Evolutionary conservation across 1,284 basidiomycete species (phyloP), one percentile per base, ranked within the genome.

Genomic region (Dichomitus squalens): DNA sequence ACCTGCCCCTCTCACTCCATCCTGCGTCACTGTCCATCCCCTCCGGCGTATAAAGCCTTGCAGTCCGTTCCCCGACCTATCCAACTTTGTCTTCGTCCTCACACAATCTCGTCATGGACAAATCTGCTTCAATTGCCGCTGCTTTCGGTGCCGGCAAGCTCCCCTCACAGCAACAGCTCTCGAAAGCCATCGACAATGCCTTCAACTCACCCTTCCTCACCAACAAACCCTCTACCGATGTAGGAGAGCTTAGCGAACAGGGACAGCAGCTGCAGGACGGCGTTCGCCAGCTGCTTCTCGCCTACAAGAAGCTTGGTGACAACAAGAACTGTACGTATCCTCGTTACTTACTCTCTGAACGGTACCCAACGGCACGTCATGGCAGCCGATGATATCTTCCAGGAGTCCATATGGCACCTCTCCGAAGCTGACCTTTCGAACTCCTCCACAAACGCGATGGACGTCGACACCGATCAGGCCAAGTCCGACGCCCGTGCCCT

Each of bases 121-220:
- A 81, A 70, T 61, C 77, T 41, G 75, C 85, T 20, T 83, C 84
- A 34, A 65, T 87, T 20, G 65, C 84, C 53, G 87, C 84, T 50
- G 86, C 86, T 16, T 71, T 88, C 66, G 78, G 82, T 59, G 85
- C 85, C 36, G 85, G 84, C 21, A 89, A 89, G 65, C 73, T 87
- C 11, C 86, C 86, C 14, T 78, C 76, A 1, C 83, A 85, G 21
- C 68, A 78, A 34, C 87, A 88, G 66, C 65, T 81, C 36, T 76
- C 76, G 58, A 63, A 68, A 0, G 76, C 78, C 63, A 76, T 86
- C 61, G 79, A 85, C 65, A 82, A 76, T 73, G 61, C 82, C 44
- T 78, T 81, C 36, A 64, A 76, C 21, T 73, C 79, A 35, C 73
- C 78, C 18, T 69, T 88, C 51, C 68, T 80, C 14, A 75, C 78